phyloP scores from a whole-genome alignment of 2,329 filamentous ascomycete species.

The Phaeosphaeriaceae sp. region DNA sequence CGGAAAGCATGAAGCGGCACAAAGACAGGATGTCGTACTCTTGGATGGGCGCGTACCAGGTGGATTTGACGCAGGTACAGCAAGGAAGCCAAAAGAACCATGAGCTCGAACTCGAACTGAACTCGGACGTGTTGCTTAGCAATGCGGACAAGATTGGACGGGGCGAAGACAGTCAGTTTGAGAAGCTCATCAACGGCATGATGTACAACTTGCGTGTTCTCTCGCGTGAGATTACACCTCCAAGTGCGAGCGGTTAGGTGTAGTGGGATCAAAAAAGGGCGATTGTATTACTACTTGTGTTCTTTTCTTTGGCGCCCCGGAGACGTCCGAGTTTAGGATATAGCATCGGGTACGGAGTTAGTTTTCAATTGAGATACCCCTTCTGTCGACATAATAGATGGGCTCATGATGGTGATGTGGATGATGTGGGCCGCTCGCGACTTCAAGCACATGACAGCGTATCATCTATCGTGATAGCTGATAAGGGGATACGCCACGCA shows the following conservation, averaged over 20 bases:
- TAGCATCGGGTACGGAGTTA: constrained; percentile 32
- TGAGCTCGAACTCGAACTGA: constrained; percentile 81
- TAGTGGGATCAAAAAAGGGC: not conserved
- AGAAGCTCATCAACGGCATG: constrained; percentile 73
- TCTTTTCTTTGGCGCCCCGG: constrained; percentile 10
- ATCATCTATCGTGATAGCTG: not conserved
- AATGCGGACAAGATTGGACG: constrained; percentile 67
- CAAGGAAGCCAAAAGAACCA: constrained; percentile 69
- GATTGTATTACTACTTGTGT: constrained; percentile 19
- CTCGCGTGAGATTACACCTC: constrained; percentile 43
- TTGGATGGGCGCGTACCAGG: constrained; percentile 79
- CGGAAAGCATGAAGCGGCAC: constrained; percentile 64
- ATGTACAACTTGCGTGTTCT: constrained; percentile 67
- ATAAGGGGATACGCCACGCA: too few species aligned
- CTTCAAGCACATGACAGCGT: not conserved
- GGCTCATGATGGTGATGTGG: not conserved
- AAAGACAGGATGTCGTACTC: constrained; percentile 94
- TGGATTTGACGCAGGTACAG: constrained; percentile 91
- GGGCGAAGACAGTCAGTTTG: constrained; percentile 57
- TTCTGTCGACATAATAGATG: constrained; percentile 10
- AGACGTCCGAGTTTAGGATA: not conserved
- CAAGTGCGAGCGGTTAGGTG: constrained; percentile 9
- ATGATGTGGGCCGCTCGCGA: not conserved
- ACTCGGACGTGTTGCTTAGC: constrained; percentile 67
- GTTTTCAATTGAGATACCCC: constrained; percentile 42